Percentiles rank a stretch among this genome's conserved stretches.
Conservation (phyloP, 2,329 filamentous ascomycete genomes). For the Xylaria sp. region DNA sequence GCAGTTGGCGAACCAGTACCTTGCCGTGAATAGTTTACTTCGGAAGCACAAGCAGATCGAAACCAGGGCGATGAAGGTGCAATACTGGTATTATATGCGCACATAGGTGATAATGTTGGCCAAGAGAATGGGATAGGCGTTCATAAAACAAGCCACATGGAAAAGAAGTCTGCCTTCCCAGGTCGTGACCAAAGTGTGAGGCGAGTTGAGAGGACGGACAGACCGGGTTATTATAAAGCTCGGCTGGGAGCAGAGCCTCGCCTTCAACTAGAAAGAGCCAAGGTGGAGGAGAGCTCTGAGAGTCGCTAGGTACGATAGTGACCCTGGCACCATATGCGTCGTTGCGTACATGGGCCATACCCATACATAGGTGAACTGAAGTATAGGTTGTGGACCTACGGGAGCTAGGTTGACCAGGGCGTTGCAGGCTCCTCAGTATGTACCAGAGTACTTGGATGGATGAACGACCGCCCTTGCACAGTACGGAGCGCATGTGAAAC, state of each 20-base stretch:
- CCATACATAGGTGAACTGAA: slow-evolving; percentile 11
- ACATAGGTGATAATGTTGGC: slow-evolving; percentile 34
- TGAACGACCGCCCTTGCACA: slow-evolving; percentile 25
- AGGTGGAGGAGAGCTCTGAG: slow-evolving; percentile 18
- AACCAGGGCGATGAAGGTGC: slow-evolving; percentile 36
- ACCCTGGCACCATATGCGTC: slow-evolving; percentile 11
- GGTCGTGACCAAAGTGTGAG: slow-evolving; percentile 30
- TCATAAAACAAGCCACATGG: slow-evolving; percentile 27
- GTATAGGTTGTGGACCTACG: background rate
- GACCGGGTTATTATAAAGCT: slow-evolving; percentile 37
- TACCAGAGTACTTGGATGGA: slow-evolving; percentile 10
- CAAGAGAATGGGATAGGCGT: slow-evolving; percentile 14
- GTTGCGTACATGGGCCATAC: background rate
- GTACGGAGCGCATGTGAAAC: slow-evolving; percentile 27
- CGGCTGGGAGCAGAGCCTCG: slow-evolving; percentile 32
- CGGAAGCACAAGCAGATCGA: slow-evolving; percentile 34
- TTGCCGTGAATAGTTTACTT: slow-evolving; percentile 31
- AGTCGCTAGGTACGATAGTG: slow-evolving; percentile 1
- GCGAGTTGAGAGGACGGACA: slow-evolving; percentile 26
- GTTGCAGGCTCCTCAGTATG: background rate
- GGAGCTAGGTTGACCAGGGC: slow-evolving; percentile 5
- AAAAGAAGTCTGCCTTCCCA: slow-evolving; percentile 30
- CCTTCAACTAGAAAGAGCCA: slow-evolving; percentile 4
- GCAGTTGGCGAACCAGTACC: slow-evolving; percentile 33
- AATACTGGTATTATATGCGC: slow-evolving; percentile 42